Evolutionary conservation across 345 rosid genomes (phyloP).

Genomic region (Salix dunnii): DNA sequence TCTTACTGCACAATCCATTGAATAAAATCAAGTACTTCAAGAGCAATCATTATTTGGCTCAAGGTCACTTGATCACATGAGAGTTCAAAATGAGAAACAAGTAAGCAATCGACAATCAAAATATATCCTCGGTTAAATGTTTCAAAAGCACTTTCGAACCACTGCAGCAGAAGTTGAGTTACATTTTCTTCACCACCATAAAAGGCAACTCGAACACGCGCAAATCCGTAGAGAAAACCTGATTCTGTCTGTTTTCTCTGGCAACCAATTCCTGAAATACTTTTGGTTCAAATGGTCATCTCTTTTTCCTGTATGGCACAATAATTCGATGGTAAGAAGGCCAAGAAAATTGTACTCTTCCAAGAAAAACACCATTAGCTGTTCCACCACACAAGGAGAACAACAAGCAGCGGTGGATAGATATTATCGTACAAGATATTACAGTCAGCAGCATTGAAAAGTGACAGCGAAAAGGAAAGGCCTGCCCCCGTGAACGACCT

Average conservation of each 20-base stretch:
- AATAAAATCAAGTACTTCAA: neutral
- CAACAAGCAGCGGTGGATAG: slow-evolving; percentile 80
- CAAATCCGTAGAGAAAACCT: slow-evolving; percentile 94
- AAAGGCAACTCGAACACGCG: slow-evolving; percentile 94
- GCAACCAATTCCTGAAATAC: slow-evolving; percentile 75
- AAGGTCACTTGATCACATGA: neutral
- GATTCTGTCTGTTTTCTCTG: slow-evolving; percentile 99
- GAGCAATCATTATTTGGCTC: neutral
- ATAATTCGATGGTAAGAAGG: neutral
- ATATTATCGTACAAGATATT: slow-evolving; percentile 85
- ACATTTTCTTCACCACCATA: slow-evolving; percentile 90
- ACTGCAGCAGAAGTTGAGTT: slow-evolving; percentile 80
- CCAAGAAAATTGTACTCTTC: slow-evolving; percentile 50
- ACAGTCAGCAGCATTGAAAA: slow-evolving; percentile 86
- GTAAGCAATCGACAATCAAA: slow-evolving; percentile 17
- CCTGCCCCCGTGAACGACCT: slow-evolving; percentile 88
- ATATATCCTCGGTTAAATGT: slow-evolving; percentile 47
- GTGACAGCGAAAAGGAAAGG: slow-evolving; percentile 75
- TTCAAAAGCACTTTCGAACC: slow-evolving; percentile 81
- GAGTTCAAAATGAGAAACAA: neutral
- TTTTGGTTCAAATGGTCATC: slow-evolving; percentile 2
- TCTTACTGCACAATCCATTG: neutral
- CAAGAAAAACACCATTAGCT: slow-evolving; percentile 71
- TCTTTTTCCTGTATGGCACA: neutral
- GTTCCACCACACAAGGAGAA: slow-evolving; percentile 88